Evolutionary conservation across 2,329 filamentous ascomycete genomes (phyloP), one percentile per base, ranked within the genome.

Genomic region (Coniochaeta hoffmannii): DNA sequence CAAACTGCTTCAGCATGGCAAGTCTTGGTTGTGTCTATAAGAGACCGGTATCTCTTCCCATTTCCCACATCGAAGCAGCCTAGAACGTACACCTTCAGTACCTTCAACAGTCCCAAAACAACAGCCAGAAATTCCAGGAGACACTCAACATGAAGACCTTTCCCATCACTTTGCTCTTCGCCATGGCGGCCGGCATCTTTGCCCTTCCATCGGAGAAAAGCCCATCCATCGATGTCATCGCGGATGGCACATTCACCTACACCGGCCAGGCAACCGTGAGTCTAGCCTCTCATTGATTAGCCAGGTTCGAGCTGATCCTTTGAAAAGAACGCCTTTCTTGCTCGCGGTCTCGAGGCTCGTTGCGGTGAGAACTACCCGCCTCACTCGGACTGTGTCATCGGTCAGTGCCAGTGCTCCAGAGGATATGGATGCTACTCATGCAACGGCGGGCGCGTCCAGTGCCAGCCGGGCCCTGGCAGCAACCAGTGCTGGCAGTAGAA

Each of bases 391-490:
- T 56, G 55, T 50, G 34, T 36, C 28, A 24, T 44, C 32, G 55
- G 55, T 7, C 35, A 53, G 36, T 56, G 55, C 55, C 55, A 56
- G 50, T 56, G 55, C 49, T 38, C 49, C 22, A 50, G 26, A 12
- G 49, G 49, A 11, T 44, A 56, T 19, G 55, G 55, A 15, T 56
- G 55, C 55, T 56, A 50, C 49, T 56, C 55, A 9, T 56, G 50
- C 50, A 53, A 56, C 50, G 55, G 55, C 12, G 55, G 55, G 9
- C 49, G 49, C 17, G 28, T 53, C 50, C 49, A 53, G 35, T 56
- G 55, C 50, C 55, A 56, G 55, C 49, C 50, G 14, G 55, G 55
- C 19, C 55, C 55, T 11, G 38, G 31, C 35, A 53, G 34, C 35
- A 32, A 24, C 2, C 30, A 53, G 24, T 53, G 51, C 51, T 53